Evolutionary conservation across 1,284 basidiomycete species (phyloP).

Genomic region (Cryptococcus depauperatus): DNA sequence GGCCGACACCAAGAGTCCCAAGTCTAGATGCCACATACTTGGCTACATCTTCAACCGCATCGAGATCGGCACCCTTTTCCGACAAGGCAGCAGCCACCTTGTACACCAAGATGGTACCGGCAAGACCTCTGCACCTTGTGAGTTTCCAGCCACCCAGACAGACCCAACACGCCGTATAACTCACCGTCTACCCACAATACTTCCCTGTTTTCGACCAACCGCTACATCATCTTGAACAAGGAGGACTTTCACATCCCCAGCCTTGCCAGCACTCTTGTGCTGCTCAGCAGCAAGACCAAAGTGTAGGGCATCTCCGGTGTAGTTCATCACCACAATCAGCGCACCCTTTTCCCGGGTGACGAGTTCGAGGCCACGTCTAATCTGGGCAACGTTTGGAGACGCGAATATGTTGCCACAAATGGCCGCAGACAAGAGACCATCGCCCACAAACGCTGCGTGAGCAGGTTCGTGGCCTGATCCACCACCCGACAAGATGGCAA

Average conservation of each 20-base stretch:
- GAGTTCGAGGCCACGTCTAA: slow-evolving; percentile 67
- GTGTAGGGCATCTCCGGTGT: slow-evolving; percentile 80
- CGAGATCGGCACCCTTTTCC: slow-evolving; percentile 60
- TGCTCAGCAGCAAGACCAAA: slow-evolving; percentile 89
- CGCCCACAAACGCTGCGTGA: slow-evolving; percentile 66
- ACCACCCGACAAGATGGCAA: slow-evolving; percentile 78
- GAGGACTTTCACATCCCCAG: slow-evolving; percentile 66
- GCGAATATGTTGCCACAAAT: slow-evolving; percentile 83
- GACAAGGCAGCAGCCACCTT: slow-evolving; percentile 83
- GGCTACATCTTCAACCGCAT: slow-evolving; percentile 63
- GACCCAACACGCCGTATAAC: slow-evolving; percentile 27
- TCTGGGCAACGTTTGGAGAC: slow-evolving; percentile 75
- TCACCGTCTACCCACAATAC: slow-evolving; percentile 44
- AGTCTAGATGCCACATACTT: slow-evolving; percentile 57
- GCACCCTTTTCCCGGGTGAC: slow-evolving; percentile 66
- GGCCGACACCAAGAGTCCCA: slow-evolving; percentile 80
- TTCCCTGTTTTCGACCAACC: slow-evolving; percentile 55
- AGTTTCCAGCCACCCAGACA: background rate
- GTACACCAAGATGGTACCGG: slow-evolving; percentile 83
- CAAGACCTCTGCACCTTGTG: slow-evolving; percentile 55
- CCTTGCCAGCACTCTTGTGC: slow-evolving; percentile 61
- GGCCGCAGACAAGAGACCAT: slow-evolving; percentile 72
- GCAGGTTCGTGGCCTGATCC: slow-evolving; percentile 87
- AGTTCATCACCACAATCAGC: slow-evolving; percentile 62
- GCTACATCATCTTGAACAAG: slow-evolving; percentile 88